These are phyloP conservation scores for Candida andamanensis DNA, from an alignment of 805 yeast genomes.

Conservation along the genomic window DNA sequence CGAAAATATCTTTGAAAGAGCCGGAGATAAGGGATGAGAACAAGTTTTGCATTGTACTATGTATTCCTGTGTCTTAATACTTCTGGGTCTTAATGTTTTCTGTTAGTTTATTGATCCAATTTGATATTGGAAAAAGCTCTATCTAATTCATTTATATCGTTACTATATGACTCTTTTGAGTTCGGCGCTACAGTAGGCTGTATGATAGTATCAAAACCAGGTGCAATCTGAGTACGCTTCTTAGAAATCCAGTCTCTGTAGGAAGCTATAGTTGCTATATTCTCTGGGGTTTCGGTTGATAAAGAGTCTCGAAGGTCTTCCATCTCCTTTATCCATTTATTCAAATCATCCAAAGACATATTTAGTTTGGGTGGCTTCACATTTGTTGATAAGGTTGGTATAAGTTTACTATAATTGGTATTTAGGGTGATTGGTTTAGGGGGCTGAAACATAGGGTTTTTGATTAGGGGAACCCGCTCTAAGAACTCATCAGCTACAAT, in stretches of 20 bases:
- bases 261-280: constrained; percentile 9
- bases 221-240: constrained; percentile 34
- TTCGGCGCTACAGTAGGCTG: too few species aligned
- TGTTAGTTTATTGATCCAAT: too few species aligned
- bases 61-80: too few species aligned
- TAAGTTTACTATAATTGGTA: constrained; percentile 38
- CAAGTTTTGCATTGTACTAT: too few species aligned
- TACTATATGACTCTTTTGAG: too few species aligned
- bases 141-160: too few species aligned
- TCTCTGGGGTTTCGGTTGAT: neutral
- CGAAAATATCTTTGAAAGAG: too few species aligned
- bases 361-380: constrained; percentile 36
- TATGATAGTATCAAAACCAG: constrained; percentile 34
- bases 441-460: constrained; percentile 47
- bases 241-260: constrained; percentile 26
- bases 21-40: too few species aligned
- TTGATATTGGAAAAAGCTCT: too few species aligned
- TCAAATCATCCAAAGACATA: constrained; percentile 19
- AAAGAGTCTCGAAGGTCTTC: too few species aligned
- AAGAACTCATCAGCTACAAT: constrained; percentile 42
- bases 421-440: constrained; percentile 55
- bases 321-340: constrained; percentile 23
- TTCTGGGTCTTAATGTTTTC: too few species aligned
- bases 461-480: constrained; percentile 50
- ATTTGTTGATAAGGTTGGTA: constrained; percentile 28